Percentiles rank a stretch among this genome's conserved stretches.
These are phyloP conservation scores for Ottelia alismoides DNA, from an alignment of 106 monocot genomes.

Conservation along the genomic window DNA sequence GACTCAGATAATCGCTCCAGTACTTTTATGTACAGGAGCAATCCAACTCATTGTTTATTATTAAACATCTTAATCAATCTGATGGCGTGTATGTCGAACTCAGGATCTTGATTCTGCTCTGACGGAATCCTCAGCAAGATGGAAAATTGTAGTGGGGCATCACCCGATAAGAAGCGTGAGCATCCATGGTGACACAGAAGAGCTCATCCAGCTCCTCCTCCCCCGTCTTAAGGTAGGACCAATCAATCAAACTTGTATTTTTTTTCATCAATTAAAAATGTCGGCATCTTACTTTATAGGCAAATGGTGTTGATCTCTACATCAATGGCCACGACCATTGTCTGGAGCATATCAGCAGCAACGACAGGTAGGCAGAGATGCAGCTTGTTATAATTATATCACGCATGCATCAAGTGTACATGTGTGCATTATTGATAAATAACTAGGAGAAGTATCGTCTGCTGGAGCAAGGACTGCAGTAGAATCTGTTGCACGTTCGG, in stretches of 20 bases:
- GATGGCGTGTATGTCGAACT: no score
- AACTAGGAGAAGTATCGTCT: no score
- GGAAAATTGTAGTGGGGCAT: conserved; percentile 76
- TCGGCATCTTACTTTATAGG: conserved; percentile 13
- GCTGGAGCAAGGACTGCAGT: no score
- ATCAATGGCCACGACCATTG: conserved; percentile 85
- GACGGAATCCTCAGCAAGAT: conserved; percentile 40
- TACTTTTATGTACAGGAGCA: no score
- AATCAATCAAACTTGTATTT: neutral
- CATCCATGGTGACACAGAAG: conserved; percentile 56
- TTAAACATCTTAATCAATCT: no score
- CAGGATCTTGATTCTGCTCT: conserved; percentile 54
- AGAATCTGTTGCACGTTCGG: no score
- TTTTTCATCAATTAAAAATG: neutral
- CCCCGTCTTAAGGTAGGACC: conserved; percentile 64
- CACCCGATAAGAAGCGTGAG: conserved; percentile 75
- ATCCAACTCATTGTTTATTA: no score
- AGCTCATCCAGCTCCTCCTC: conserved; percentile 53
- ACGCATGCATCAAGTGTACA: no score
- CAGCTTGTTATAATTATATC: no score
- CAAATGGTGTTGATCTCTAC: conserved; percentile 49
- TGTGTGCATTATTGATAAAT: neutral
- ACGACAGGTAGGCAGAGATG: no score
- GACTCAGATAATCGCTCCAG: no score
- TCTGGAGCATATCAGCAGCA: conserved; percentile 67